Base-by-base conservation (phyloP, 2,329 filamentous ascomycete species). In the Fonsecaea erecta region DNA sequence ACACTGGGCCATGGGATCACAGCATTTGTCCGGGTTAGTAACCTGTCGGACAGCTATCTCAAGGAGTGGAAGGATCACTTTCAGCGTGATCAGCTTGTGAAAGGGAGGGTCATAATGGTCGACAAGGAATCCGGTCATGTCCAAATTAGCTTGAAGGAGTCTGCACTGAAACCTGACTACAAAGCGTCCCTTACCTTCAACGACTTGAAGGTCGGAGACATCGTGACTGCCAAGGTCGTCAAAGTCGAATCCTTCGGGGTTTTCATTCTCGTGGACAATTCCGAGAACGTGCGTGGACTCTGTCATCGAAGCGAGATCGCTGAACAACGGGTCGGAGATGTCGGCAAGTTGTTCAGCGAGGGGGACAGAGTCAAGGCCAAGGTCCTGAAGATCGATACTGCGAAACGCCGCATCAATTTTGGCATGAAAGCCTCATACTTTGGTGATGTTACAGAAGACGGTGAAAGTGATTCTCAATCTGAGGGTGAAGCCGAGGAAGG, bases 31-130 rank as follows among this genome's bases (percentile, higher is more conserved):
- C 90, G 91, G 71, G 89, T 98, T 60, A 87, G 90, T 9, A 93
- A 98, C 75, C 84, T 99, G 14, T 97, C 93, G 0, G 95, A 99
- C 75, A 85, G 87, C 7, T 99, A 89, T 76, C 80, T 99, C 73
- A 98, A 98, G 78, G 92, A 98, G 67, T 99, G 95, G 95, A 96
- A 97, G 80, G 87, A 91, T 37, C 83, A 89, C 52, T 97, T 94
- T 79, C 88, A 95, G 73, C 81, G 94, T 54, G 92, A 96, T 73
- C 93, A 98, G 77, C 84, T 99, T 5, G 92, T 99, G 60, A 92
- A 90, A 77, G 95, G 93, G 58, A 92, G 94, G 69, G 84, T 99
- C 65, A 86, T 90, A 53, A 82, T 87, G 2, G 85, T 93, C 28
- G 90, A 97, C 71, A 73, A 83, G 5, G 82, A 84, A 40, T 82